Evolutionary conservation across 2,329 filamentous ascomycete species (phyloP).

Genomic region (Pyrenochaeta sp.): DNA sequence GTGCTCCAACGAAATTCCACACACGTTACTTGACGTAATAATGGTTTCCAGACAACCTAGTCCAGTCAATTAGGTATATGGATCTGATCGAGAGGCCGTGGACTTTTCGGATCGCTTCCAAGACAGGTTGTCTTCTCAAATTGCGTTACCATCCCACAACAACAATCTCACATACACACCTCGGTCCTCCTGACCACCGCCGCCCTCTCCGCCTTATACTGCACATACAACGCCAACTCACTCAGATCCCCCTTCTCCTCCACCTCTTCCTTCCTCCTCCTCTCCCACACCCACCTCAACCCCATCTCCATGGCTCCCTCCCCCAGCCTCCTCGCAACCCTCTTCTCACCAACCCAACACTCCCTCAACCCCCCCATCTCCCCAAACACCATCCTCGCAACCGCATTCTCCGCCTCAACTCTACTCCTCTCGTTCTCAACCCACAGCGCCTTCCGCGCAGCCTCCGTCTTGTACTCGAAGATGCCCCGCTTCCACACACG

Average conservation of each 20-base stretch:
- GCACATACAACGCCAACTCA: constrained; percentile 9
- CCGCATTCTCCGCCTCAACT: constrained; percentile 21
- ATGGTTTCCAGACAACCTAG: too few relatives aligned
- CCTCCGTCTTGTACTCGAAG: constrained; percentile 14
- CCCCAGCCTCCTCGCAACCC: constrained; percentile 17
- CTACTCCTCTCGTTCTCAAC: constrained; percentile 14
- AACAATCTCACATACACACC: constrained; percentile 11
- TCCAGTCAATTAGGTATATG: too few relatives aligned
- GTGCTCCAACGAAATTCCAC: too few relatives aligned
- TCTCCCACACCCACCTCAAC: constrained; percentile 22
- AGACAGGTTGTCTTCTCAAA: too few relatives aligned
- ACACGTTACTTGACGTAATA: too few relatives aligned
- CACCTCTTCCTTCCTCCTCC: constrained; percentile 16
- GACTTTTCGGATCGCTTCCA: too few relatives aligned
- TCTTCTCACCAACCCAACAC: constrained; percentile 22
- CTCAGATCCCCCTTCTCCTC: constrained; percentile 1
- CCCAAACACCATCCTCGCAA: constrained; percentile 19
- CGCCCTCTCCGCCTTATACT: constrained; percentile 17
- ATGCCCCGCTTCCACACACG: constrained; percentile 23
- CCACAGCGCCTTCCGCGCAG: constrained; percentile 16
- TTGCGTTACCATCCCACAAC: too few relatives aligned
- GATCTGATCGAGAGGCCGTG: too few relatives aligned
- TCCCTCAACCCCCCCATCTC: constrained; percentile 13
- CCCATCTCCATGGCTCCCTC: background rate
- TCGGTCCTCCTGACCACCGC: constrained; percentile 16